A percentile compares a stretch with the other conserved stretches of the same genome.
Evolutionary conservation across 1,284 basidiomycete genomes (phyloP).

Genomic region (Puccinia triticina): DNA sequence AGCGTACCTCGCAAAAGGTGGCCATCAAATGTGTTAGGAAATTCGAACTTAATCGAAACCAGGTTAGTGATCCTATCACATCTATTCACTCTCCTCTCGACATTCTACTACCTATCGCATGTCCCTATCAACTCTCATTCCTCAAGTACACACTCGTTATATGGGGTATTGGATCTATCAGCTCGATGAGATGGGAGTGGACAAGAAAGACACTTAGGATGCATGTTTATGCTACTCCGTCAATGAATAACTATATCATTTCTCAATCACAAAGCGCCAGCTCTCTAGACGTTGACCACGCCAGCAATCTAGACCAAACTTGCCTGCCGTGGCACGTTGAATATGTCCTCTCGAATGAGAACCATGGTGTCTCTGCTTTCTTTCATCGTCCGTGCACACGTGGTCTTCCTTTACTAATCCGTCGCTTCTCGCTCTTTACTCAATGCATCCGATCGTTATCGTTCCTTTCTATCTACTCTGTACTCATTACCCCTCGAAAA

Average conservation of each 20-base stretch:
- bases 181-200: too few relatives aligned
- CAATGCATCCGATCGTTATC: neutral
- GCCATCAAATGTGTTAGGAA: conserved; percentile 88
- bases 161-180: too few relatives aligned
- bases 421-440: neutral
- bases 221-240: too few relatives aligned
- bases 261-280: neutral
- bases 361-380: neutral
- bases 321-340: too few relatives aligned
- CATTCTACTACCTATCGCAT: neutral
- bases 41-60: conserved; percentile 87
- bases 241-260: neutral
- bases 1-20: conserved; percentile 75
- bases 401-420: neutral
- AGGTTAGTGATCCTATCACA: conserved; percentile 69
- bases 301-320: neutral
- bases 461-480: neutral
- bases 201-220: neutral
- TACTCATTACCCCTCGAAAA: neutral
- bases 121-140: neutral
- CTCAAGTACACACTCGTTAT: too few relatives aligned
- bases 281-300: too few relatives aligned
- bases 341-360: neutral
- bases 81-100: conserved; percentile 25
- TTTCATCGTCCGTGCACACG: neutral